phyloP scores from a whole-genome alignment of 345 rosid genomes.

The Salix koriyanagi region DNA sequence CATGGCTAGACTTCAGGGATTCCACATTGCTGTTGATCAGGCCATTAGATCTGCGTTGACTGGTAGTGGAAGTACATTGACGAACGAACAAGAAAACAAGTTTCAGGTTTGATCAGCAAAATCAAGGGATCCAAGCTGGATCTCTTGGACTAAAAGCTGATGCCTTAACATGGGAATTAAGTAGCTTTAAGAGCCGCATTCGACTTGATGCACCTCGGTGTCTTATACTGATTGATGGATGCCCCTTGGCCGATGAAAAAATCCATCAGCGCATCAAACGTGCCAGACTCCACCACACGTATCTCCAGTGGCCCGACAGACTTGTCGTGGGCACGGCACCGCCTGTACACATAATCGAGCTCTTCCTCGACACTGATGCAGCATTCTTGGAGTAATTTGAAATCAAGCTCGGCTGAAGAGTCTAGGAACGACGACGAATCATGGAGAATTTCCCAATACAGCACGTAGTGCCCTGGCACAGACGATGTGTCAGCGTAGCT shows the following conservation, averaged over 20 bases:
- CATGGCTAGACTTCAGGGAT: too few species aligned
- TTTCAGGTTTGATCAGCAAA: not conserved
- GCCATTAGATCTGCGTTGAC: too few species aligned
- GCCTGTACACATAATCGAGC: conserved; percentile 54
- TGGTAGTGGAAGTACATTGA: too few species aligned
- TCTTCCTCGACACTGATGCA: conserved; percentile 53
- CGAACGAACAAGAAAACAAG: too few species aligned
- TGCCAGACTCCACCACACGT: conserved; percentile 47
- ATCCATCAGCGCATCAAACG: conserved; percentile 60
- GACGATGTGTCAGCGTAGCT: conserved; percentile 54
- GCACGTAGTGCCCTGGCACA: conserved; percentile 60
- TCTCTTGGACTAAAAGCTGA: conserved; percentile 59
- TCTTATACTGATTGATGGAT: conserved; percentile 63
- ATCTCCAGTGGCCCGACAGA: conserved; percentile 59
- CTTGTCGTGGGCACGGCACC: conserved; percentile 50
- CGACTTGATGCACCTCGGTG: conserved; percentile 61
- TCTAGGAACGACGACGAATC: conserved; percentile 6
- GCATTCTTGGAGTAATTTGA: conserved; percentile 43
- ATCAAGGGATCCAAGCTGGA: conserved; percentile 49
- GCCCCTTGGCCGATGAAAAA: conserved; percentile 53
- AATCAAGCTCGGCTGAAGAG: conserved; percentile 16
- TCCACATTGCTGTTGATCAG: too few species aligned
- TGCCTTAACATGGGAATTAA: conserved; percentile 47
- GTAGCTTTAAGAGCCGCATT: conserved; percentile 44
- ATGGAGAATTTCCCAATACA: conserved; percentile 52